phyloP scores from a whole-genome alignment of 192 early-diverging fungal species.

The Jimgerdemannia lactiflua region DNA sequence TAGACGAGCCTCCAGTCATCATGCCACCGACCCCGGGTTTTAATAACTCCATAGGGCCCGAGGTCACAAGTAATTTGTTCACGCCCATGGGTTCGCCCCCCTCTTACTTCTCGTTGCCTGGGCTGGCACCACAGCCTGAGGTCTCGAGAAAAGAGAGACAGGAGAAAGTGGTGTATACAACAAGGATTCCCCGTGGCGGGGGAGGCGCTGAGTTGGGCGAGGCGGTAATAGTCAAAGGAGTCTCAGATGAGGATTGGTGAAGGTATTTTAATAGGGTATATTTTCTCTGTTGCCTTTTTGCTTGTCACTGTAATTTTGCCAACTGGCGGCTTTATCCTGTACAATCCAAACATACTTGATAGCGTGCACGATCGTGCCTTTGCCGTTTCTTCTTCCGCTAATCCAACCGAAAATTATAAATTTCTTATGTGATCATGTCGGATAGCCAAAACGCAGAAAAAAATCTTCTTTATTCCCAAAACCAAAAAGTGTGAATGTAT shows the following conservation, averaged over 20 bases:
- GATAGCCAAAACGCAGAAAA: too few relatives aligned
- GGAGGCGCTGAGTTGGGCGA: constrained; percentile 21
- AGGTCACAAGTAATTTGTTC: constrained; percentile 10
- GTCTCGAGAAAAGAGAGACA: constrained; percentile 23
- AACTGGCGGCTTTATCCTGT: too few relatives aligned
- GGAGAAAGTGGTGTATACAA: constrained; percentile 24
- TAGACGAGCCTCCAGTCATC: constrained; percentile 35
- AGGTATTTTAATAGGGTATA: too few relatives aligned
- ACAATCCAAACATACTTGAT: too few relatives aligned
- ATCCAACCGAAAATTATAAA: too few relatives aligned
- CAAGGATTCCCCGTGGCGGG: constrained; percentile 10
- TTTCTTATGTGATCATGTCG: too few relatives aligned
- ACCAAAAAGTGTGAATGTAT: too few relatives aligned
- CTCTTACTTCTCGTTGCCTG: constrained; percentile 27
- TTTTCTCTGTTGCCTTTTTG: too few relatives aligned
- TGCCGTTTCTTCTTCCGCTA: too few relatives aligned
- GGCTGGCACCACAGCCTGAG: constrained; percentile 19
- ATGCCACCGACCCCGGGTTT: constrained; percentile 3
- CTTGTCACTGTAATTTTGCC: too few relatives aligned
- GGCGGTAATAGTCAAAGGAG: constrained; percentile 19
- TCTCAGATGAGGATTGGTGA: constrained; percentile 37
- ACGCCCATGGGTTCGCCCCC: constrained; percentile 21
- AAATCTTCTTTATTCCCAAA: too few relatives aligned
- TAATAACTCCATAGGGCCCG: not conserved
- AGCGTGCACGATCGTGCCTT: too few relatives aligned